These are phyloP conservation scores for Colletotrichum sansevieriae DNA, from an alignment of 2,329 filamentous ascomycete species.

Conservation along the genomic window DNA sequence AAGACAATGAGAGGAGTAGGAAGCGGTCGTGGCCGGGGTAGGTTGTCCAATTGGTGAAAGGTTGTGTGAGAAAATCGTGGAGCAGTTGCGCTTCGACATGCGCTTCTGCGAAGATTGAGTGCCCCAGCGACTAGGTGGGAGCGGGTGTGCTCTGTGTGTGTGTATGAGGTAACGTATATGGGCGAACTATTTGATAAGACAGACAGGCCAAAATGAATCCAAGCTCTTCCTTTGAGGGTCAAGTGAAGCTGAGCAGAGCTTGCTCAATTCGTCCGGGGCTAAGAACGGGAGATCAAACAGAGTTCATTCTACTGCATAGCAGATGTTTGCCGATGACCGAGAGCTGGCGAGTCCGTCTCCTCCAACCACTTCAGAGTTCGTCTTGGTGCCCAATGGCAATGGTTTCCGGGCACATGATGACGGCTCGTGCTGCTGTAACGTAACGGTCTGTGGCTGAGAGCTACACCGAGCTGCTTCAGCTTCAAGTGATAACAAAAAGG, in stretches of 20 bases:
- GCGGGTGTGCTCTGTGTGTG: constrained; percentile 3
- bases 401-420: constrained; percentile 1
- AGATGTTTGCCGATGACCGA: constrained; percentile 17
- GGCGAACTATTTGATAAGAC: not conserved
- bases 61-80: constrained; percentile 27
- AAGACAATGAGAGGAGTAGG: not conserved
- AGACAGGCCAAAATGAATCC: not conserved
- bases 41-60: constrained; percentile 13
- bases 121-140: not conserved
- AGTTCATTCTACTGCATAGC: constrained; percentile 29
- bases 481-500: not conserved
- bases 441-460: constrained; percentile 2
- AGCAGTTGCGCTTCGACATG: constrained; percentile 40
- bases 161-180: constrained; percentile 10
- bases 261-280: constrained; percentile 1
- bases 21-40: constrained; percentile 11
- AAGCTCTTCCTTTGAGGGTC: not conserved
- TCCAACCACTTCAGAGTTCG: not conserved
- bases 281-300: constrained; percentile 26
- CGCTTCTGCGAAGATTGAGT: not conserved
- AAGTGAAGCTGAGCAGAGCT: constrained; percentile 3
- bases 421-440: constrained; percentile 1
- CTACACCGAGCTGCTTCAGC: constrained; percentile 4
- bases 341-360: not conserved
- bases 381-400: constrained; percentile 16